Percentiles rank a stretch among this genome's conserved stretches.
These are phyloP conservation scores for Trifolium subterraneum DNA, from an alignment of 306 rosid genomes.

Conservation along the genomic window DNA sequence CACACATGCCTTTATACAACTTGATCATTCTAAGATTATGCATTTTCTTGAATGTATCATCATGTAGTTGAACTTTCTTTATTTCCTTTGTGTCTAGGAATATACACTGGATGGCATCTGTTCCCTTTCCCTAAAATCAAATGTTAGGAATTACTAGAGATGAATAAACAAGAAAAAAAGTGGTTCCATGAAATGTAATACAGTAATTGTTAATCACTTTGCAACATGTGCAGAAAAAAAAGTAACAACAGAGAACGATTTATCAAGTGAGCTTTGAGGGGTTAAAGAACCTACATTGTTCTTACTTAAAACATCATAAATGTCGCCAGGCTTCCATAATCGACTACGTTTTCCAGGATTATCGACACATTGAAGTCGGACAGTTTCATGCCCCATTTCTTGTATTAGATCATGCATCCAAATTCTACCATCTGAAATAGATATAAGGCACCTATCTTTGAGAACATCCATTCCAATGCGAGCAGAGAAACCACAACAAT, in stretches of 20 bases:
- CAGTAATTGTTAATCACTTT: not conserved
- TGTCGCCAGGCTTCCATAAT: not conserved
- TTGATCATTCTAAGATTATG: too few relatives aligned
- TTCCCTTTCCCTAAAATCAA: too few relatives aligned
- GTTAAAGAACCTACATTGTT: not conserved
- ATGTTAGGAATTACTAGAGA: too few relatives aligned
- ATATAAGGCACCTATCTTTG: too few relatives aligned
- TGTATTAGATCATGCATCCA: conserved; percentile 49
- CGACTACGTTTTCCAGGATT: conserved; percentile 47
- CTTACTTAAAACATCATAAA: not conserved
- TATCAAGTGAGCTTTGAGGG: not conserved
- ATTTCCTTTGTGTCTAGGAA: too few relatives aligned
- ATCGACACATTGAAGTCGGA: conserved; percentile 12
- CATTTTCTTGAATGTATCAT: too few relatives aligned
- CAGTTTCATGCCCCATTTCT: conserved; percentile 40
- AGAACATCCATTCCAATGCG: too few relatives aligned
- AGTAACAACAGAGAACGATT: not conserved
- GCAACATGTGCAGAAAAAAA: not conserved
- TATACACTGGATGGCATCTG: too few relatives aligned
- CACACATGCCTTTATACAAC: too few relatives aligned
- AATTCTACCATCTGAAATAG: not conserved
- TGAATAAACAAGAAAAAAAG: too few relatives aligned
- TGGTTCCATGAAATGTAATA: not conserved
- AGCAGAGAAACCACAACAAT: too few relatives aligned
- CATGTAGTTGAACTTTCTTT: too few relatives aligned